A percentile compares a stretch with the other conserved stretches of the same genome.
Evolutionary conservation across 441 rosid species (phyloP).

Genomic region (Erysimum cheiri): DNA sequence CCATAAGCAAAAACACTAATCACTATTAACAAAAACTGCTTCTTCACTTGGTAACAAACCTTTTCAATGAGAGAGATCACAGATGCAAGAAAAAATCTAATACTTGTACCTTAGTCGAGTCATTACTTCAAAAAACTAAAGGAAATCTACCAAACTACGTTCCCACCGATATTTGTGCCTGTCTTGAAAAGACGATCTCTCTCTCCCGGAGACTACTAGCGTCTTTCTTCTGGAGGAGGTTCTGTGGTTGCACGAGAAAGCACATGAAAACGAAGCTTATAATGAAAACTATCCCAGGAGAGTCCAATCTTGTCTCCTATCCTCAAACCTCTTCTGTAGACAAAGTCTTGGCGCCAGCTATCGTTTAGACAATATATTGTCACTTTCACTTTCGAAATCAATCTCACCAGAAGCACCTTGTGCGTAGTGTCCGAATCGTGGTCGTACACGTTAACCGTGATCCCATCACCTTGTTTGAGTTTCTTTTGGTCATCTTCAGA

Average conservation of each 20-base stretch:
- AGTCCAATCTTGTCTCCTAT: slow-evolving; percentile 19
- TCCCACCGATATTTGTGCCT: neutral
- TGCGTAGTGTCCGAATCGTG: slow-evolving; percentile 8
- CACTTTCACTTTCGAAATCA: neutral
- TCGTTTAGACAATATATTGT: neutral
- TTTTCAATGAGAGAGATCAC: slow-evolving; percentile 13
- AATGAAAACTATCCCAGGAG: slow-evolving; percentile 9
- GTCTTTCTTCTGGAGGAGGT: neutral
- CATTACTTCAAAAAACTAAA: neutral
- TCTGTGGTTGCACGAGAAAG: slow-evolving; percentile 4
- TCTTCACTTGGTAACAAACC: neutral
- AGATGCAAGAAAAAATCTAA: neutral
- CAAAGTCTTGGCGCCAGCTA: neutral
- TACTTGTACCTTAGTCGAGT: neutral
- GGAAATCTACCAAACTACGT: neutral
- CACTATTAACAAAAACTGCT: neutral
- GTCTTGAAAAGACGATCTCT: neutral
- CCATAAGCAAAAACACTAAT: slow-evolving; percentile 16
- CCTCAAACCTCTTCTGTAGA: slow-evolving; percentile 21
- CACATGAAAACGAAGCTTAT: slow-evolving; percentile 8
- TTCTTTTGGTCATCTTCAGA: neutral
- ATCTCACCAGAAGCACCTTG: neutral
- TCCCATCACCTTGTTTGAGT: neutral
- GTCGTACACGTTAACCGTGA: slow-evolving; percentile 10
- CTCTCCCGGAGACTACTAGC: neutral